Conservation (phyloP, 2,329 filamentous ascomycete genomes). For the Penicillium fuscoglaucum region DNA sequence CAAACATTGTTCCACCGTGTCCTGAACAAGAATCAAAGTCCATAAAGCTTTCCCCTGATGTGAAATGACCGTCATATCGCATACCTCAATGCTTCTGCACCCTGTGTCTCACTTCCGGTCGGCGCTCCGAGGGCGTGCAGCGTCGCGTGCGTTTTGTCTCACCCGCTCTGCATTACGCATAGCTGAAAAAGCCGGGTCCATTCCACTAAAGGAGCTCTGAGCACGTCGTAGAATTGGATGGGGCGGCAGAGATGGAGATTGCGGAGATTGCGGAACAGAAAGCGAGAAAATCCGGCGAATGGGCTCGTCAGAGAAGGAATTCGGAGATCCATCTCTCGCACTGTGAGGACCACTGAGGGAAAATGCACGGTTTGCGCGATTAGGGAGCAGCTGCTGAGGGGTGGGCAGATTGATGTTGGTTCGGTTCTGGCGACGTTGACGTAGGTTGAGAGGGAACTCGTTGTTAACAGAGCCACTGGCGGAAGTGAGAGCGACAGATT, state of each 20-base stretch:
- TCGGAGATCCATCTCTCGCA: conserved; percentile 4
- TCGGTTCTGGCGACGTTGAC: conserved; percentile 7
- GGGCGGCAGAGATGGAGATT: not conserved
- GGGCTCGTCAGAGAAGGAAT: not conserved
- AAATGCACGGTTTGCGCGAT: not conserved
- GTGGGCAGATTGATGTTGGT: not conserved
- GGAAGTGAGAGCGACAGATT: conserved; percentile 15
- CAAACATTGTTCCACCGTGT: not conserved
- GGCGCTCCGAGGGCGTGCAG: not conserved
- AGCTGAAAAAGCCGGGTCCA: conserved; percentile 5
- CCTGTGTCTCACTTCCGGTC: not conserved
- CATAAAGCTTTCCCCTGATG: not conserved
- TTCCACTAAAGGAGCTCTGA: conserved; percentile 8
- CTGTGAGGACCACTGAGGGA: not conserved
- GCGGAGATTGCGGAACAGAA: not conserved
- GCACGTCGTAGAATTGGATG: conserved; percentile 3
- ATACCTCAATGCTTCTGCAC: not conserved
- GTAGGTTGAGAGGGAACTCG: not conserved
- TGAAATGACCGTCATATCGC: not conserved
- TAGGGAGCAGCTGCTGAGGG: not conserved
- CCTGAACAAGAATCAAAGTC: not conserved
- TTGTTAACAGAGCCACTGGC: conserved; percentile 9
- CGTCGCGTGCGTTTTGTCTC: not conserved
- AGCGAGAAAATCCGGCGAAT: not conserved
- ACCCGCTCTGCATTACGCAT: not conserved